Evolutionary conservation across 805 yeast species (phyloP).

Genomic region (Wickerhamiella shivajii): DNA sequence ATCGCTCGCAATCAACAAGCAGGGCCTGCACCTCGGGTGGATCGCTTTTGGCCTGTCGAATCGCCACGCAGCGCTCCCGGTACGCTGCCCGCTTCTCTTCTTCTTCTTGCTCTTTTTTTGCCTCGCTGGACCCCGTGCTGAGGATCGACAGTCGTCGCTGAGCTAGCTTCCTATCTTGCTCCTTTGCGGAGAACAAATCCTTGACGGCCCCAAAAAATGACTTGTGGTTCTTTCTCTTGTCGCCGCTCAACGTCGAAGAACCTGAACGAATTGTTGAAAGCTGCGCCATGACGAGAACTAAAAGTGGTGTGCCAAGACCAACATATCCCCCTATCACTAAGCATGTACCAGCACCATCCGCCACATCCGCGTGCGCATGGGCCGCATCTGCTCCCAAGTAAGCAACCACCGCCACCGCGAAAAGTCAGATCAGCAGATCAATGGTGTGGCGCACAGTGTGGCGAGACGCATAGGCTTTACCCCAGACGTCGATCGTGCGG

Average conservation of each 20-base stretch:
- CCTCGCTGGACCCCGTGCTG: slow-evolving; percentile 1
- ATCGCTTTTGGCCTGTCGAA: slow-evolving; percentile 19
- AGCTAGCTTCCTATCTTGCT: background rate
- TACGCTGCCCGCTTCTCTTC: slow-evolving; percentile 18
- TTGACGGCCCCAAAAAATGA: slow-evolving; percentile 9
- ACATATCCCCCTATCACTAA: no score
- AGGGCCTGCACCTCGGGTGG: slow-evolving; percentile 19
- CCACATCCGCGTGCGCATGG: no score
- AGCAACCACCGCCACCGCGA: no score
- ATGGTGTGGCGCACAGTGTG: no score
- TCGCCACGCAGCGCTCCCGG: slow-evolving; percentile 18
- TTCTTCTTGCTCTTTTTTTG: slow-evolving; percentile 6
- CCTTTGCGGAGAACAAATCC: slow-evolving; percentile 4
- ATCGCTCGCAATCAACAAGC: slow-evolving; percentile 21
- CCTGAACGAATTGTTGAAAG: no score
- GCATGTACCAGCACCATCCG: no score
- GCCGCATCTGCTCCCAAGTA: no score
- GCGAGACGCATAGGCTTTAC: slow-evolving; percentile 6
- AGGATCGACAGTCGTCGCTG: slow-evolving; percentile 9
- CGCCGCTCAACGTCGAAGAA: no score
- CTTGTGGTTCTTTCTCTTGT: no score
- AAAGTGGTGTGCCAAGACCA: no score
- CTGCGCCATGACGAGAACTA: no score
- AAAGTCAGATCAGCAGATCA: no score
- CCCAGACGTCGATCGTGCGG: slow-evolving; percentile 22